These are phyloP conservation scores for Ammopiptanthus mongolicus DNA, from an alignment of 306 rosid species.

Conservation along the genomic window DNA sequence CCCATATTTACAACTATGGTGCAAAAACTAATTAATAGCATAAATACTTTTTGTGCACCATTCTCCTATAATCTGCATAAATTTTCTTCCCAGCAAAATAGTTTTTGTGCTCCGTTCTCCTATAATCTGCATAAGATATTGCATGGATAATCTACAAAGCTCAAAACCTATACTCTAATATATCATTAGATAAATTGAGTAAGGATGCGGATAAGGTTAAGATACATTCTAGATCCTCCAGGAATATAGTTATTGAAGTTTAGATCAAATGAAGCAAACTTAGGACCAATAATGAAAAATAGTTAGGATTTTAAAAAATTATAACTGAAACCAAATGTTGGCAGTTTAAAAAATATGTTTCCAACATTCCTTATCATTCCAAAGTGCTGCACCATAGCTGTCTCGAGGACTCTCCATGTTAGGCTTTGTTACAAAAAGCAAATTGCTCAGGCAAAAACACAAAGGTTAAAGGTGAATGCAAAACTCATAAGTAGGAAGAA, in stretches of 20 bases:
- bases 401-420: slow-evolving; percentile 94
- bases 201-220: not conserved
- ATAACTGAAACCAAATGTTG: not conserved
- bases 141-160: not conserved
- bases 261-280: not conserved
- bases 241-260: not conserved
- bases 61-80: too few relatives aligned
- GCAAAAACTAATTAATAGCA: slow-evolving; percentile 35
- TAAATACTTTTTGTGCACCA: too few relatives aligned
- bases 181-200: not conserved
- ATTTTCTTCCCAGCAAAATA: slow-evolving; percentile 76
- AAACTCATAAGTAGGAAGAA: slow-evolving; percentile 12
- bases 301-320: not conserved
- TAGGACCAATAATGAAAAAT: slow-evolving; percentile 4
- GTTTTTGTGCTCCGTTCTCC: slow-evolving; percentile 81
- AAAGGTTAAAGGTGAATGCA: slow-evolving; percentile 6
- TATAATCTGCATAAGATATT: slow-evolving; percentile 52
- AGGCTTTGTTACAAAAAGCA: slow-evolving; percentile 63
- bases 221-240: not conserved
- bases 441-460: slow-evolving; percentile 28
- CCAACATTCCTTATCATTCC: slow-evolving; percentile 84
- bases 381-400: slow-evolving; percentile 82
- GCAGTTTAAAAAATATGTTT: not conserved
- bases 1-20: slow-evolving; percentile 28
- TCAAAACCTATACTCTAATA: not conserved